Evolutionary conservation across 2,329 filamentous ascomycete species (phyloP), one percentile per base, ranked within the genome.

Genomic region (Camillea tinctor): DNA sequence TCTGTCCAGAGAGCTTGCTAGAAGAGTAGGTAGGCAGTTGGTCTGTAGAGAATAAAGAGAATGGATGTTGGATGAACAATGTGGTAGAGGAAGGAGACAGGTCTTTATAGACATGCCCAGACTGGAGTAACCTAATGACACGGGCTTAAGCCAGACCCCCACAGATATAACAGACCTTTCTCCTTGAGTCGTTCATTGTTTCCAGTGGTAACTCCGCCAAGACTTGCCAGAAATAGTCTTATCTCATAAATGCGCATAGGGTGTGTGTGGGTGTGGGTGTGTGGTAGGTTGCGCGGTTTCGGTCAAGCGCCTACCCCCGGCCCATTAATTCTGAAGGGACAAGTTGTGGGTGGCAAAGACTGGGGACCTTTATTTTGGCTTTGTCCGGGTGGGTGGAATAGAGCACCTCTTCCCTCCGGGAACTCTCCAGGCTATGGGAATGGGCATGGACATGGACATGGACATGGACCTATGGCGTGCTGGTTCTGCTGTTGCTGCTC

Each of bases 181-280:
- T 57, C 13, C 24, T 19, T 57, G 20, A 44, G 36, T n/a, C 36
- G 36, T 24, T 40, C 54, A 58, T 56, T 56, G 62, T 64, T 60
- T 63, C 58, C 59, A 49, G 61, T 61, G 58, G 61, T 30, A 65
- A 57, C 67, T 52, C 64, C 64, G 69, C 69, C 69, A 70, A 71
- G 69, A 63, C 68, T 60, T 69, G 64, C 66, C 65, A 62, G 48
- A 65, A 30, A 69, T 62, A 56, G 60, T 66, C 49, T 61, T 54
- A 49, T 59, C 48, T 60, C 52, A 58, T 50, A 23, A 19, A 22
- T 53, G 21, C n/a, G 24, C 51, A 19, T 53, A 19, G 19, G n/a
- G n/a, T n/a, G n/a, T n/a, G n/a, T n/a, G n/a, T n/a, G n/a, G n/a
- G n/a, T n/a, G n/a, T n/a, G n/a, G n/a, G 59, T 56, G 57, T 61